Base-by-base conservation (phyloP, 31 red algal genomes). In the Odonthalia washingtoniensis region DNA sequence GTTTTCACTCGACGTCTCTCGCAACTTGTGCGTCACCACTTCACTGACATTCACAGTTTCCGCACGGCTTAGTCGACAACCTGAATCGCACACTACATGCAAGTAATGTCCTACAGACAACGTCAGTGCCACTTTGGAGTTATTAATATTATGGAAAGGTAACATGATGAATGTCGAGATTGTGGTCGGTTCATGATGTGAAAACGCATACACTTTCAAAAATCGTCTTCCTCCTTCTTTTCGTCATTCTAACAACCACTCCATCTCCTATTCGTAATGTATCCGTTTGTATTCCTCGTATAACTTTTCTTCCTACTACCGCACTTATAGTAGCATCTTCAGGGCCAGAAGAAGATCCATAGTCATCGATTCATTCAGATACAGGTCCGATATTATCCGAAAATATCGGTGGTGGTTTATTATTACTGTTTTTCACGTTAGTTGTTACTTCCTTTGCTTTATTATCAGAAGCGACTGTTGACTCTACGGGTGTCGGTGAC, bases 341-440 rank as follows among this genome's bases (percentile, higher is more conserved):
- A 9, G 94, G 94, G 85, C 92, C 92, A 70, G 89, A 96, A 12
- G 85, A 77, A 6, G n/a, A n/a, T n/a, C n/a, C n/a, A n/a, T n/a
- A n/a, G n/a, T n/a, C n/a, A n/a, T 77, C 43, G 34, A 57, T 69
- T 38, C 63, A 41, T 24, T 82, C 86, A 37, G 28, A 28, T 3
- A 34, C 3, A 3, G 1, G 44, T 30, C 33, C 76, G 9, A 0
- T 24, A 6, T 62, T 44, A 60, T 26, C 67, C 21, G 49, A 57
- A 57, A 57, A 57, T 57, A 57, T 57, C 21, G 9, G 12, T 21
- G 49, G 49, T 57, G 49, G 49, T 9, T 57, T 57, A 21, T 57
- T 21, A 14, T 57, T 21, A 57, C 21, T 21, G n/a, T n/a, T n/a
- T n/a, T n/a, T n/a, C n/a, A n/a, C n/a, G n/a, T n/a, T n/a, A n/a